Percentiles rank a stretch among this genome's conserved stretches.
phyloP scores from a whole-genome alignment of 495 filamentous ascomycete species.

The Penicillium lividum region DNA sequence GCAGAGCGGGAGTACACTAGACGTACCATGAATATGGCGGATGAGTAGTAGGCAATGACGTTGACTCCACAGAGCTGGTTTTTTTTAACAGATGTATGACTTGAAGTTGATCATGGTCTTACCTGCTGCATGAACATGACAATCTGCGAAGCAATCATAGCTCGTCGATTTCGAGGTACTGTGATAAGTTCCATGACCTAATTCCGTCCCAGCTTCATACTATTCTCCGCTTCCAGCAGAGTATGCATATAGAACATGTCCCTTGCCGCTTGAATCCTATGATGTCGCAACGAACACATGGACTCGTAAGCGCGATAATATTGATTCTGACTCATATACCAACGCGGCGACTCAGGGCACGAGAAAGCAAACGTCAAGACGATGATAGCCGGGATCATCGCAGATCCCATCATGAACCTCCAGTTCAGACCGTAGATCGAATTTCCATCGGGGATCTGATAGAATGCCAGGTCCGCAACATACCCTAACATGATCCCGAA shows the following conservation, averaged over 20 bases:
- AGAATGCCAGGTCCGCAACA: conserved; percentile 71
- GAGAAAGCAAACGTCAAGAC: conserved; percentile 69
- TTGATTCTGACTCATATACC: conserved; percentile 73
- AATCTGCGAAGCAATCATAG: conserved; percentile 69
- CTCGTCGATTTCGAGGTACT: conserved; percentile 76
- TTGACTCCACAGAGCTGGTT: conserved; percentile 59
- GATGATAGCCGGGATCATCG: conserved; percentile 71
- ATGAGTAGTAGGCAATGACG: conserved; percentile 59
- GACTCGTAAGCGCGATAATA: conserved; percentile 66
- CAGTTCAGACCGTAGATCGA: conserved; percentile 71
- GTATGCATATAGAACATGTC: conserved; percentile 82
- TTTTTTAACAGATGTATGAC: background rate
- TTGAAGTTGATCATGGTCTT: conserved; percentile 5
- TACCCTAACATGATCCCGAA: conserved; percentile 83
- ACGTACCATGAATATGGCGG: conserved; percentile 50
- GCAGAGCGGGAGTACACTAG: background rate
- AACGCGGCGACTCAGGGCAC: conserved; percentile 76
- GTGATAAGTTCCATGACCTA: conserved; percentile 70
- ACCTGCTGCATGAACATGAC: conserved; percentile 91
- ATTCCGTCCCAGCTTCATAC: conserved; percentile 59
- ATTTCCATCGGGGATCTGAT: conserved; percentile 53
- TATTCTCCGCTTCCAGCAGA: conserved; percentile 66
- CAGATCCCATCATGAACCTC: conserved; percentile 82
- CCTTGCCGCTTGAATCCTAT: conserved; percentile 74
- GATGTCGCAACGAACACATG: conserved; percentile 65